phyloP scores from a whole-genome alignment of 345 rosid species.

The Pugionium cornutum region DNA sequence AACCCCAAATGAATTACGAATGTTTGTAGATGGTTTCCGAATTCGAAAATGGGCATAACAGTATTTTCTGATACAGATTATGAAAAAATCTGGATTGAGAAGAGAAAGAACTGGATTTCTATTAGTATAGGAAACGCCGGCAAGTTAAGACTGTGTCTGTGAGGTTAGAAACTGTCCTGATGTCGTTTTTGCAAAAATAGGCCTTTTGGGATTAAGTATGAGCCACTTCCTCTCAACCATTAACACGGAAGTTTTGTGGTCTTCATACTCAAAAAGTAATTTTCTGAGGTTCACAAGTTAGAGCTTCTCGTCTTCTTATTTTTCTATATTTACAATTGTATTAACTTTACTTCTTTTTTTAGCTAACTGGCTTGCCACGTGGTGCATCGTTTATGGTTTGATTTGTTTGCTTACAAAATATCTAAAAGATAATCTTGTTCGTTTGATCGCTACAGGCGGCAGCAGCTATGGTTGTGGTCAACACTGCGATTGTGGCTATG shows the following conservation, averaged over 20 bases:
- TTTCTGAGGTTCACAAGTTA: conserved; percentile 33
- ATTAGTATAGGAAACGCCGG: not conserved
- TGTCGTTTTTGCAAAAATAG: conserved; percentile 5
- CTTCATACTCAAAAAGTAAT: conserved; percentile 2
- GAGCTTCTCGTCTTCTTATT: conserved; percentile 27
- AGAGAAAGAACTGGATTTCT: not conserved
- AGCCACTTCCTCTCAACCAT: conserved; percentile 34
- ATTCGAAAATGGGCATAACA: too few relatives aligned
- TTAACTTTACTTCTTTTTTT: conserved; percentile 2
- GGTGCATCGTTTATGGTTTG: not conserved
- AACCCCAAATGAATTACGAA: too few relatives aligned
- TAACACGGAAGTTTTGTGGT: conserved; percentile 38
- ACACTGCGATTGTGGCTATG: too few relatives aligned
- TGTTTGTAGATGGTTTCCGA: too few relatives aligned
- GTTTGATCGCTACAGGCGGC: too few relatives aligned
- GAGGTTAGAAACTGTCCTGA: conserved; percentile 16
- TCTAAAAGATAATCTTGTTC: too few relatives aligned
- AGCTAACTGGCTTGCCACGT: conserved; percentile 28
- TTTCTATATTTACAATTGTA: not conserved
- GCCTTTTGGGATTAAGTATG: conserved; percentile 30
- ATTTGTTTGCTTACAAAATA: not conserved
- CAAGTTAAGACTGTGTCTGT: conserved; percentile 12
- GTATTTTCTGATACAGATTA: too few relatives aligned
- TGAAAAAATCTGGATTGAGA: not conserved
- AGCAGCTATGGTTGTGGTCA: too few relatives aligned